These are phyloP conservation scores for Chenopodium berlandieri DNA, from an alignment of 148 eudicot genomes.

Conservation along the genomic window DNA sequence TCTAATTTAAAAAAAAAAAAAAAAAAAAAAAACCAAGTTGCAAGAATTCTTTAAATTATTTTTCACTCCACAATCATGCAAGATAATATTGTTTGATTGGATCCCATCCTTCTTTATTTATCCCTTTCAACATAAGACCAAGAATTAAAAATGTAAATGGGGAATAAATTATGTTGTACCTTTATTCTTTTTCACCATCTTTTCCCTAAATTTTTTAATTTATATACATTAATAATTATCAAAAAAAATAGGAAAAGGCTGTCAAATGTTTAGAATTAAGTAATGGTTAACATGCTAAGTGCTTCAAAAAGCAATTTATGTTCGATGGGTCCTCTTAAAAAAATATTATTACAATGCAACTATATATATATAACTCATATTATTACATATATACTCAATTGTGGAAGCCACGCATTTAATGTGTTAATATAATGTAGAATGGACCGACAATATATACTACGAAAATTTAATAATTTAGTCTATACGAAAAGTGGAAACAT, in stretches of 20 bases:
- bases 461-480: too few relatives aligned
- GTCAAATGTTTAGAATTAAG: too few relatives aligned
- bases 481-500: background rate
- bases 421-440: background rate
- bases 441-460: background rate
- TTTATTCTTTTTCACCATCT: background rate
- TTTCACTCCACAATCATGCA: too few relatives aligned
- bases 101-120: too few relatives aligned
- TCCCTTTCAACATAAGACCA: background rate
- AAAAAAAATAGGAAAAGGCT: too few relatives aligned
- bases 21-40: too few relatives aligned
- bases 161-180: background rate
- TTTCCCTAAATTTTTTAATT: background rate
- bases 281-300: background rate
- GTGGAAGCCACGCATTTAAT: background rate
- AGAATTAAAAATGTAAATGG: background rate
- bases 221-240: background rate
- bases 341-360: background rate
- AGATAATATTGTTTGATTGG: too few relatives aligned
- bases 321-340: background rate
- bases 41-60: too few relatives aligned
- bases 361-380: background rate
- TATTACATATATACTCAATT: background rate
- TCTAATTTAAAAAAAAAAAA: too few relatives aligned
- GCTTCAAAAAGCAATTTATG: background rate